phyloP scores from a whole-genome alignment of 345 rosid species.

The Citrus trifoliata region DNA sequence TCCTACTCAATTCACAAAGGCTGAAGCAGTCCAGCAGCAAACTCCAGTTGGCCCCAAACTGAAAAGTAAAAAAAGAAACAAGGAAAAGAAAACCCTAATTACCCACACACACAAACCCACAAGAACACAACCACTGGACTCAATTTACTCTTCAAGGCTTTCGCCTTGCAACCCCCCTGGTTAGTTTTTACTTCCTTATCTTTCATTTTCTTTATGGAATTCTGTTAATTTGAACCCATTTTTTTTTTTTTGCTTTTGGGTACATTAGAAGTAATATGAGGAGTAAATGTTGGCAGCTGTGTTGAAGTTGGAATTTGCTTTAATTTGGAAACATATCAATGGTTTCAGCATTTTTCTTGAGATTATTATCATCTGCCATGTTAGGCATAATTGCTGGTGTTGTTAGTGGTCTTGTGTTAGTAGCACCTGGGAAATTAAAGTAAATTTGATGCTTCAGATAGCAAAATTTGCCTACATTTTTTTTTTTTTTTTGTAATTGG shows the following conservation, averaged over 20 bases:
- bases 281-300: background rate
- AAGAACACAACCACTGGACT: background rate
- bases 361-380: background rate
- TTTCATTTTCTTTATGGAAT: background rate
- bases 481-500: background rate
- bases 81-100: background rate
- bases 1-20: background rate
- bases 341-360: background rate
- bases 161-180: background rate
- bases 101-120: background rate
- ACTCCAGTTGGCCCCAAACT: background rate
- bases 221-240: background rate
- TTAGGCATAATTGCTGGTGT: background rate
- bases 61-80: background rate
- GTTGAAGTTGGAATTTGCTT: background rate
- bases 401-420: background rate
- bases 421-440: background rate
- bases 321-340: background rate
- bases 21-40: background rate
- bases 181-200: constrained; percentile 1
- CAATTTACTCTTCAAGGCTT: background rate
- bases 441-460: background rate
- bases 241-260: background rate
- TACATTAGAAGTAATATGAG: background rate
- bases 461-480: background rate